Conservation (phyloP, 495 filamentous ascomycete species). For the Neurospora sp. region DNA sequence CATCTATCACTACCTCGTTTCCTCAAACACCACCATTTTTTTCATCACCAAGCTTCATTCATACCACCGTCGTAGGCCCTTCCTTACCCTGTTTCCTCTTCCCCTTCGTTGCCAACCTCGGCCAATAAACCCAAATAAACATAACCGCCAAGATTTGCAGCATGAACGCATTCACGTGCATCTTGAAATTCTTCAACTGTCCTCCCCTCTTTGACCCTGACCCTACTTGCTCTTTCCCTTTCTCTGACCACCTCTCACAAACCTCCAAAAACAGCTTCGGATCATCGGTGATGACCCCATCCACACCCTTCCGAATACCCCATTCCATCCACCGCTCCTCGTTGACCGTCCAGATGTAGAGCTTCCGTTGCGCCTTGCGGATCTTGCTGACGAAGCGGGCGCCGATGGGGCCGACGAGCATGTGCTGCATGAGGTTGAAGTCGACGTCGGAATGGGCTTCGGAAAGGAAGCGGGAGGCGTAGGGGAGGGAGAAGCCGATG, state of each 20-base stretch:
- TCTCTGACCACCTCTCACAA: slow-evolving; percentile 15
- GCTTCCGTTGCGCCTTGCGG: slow-evolving; percentile 38
- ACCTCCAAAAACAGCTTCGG: slow-evolving; percentile 38
- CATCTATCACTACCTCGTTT: not conserved
- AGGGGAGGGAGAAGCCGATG: slow-evolving; percentile 60
- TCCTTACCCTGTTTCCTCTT: not conserved
- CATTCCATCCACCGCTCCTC: slow-evolving; percentile 63
- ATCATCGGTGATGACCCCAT: slow-evolving; percentile 50
- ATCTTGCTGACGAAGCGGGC: slow-evolving; percentile 52
- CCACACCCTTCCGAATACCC: slow-evolving; percentile 39
- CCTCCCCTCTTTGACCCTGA: not conserved
- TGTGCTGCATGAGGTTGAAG: slow-evolving; percentile 63
- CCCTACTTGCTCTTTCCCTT: not conserved
- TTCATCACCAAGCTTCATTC: not conserved
- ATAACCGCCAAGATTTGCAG: slow-evolving; percentile 9
- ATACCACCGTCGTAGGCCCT: not conserved
- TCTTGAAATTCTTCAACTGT: not conserved
- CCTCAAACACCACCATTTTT: not conserved
- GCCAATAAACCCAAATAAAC: slow-evolving; percentile 10
- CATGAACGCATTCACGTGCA: slow-evolving; percentile 12
- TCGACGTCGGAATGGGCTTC: slow-evolving; percentile 43
- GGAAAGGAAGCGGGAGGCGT: slow-evolving; percentile 57
- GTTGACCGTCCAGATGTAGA: slow-evolving; percentile 85
- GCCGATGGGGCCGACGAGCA: slow-evolving; percentile 56
- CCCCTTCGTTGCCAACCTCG: slow-evolving; percentile 4